Evolutionary conservation across 164 flowering plant species (phyloP).

Genomic region (Hamamelis virginiana): DNA sequence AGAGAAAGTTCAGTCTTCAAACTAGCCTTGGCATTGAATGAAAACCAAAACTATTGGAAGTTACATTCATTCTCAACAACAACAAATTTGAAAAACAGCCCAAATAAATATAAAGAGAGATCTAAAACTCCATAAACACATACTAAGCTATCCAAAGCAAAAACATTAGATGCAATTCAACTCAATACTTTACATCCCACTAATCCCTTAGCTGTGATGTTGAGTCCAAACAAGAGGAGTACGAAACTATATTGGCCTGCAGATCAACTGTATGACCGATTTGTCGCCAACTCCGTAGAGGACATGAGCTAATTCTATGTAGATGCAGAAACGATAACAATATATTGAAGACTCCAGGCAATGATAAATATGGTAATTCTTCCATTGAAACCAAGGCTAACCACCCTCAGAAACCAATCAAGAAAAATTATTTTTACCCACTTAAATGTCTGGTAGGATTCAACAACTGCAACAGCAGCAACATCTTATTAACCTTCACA

Average conservation of each 20-base stretch:
- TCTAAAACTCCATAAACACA: neutral
- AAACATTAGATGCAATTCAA: neutral
- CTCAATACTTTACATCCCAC: neutral
- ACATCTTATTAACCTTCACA: neutral
- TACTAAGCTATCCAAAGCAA: neutral
- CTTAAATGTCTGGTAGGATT: too few relatives aligned
- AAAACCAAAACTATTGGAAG: neutral
- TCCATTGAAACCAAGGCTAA: neutral
- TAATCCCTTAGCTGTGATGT: neutral
- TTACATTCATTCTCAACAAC: neutral
- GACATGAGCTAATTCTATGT: constrained; percentile 4
- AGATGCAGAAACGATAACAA: neutral
- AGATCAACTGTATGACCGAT: too few relatives aligned
- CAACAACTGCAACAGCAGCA: too few relatives aligned
- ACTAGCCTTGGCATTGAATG: neutral
- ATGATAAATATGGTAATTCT: constrained; percentile 4
- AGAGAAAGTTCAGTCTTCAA: neutral
- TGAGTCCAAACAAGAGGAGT: neutral
- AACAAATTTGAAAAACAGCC: neutral
- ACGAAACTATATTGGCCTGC: neutral
- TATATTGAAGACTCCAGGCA: constrained; percentile 11
- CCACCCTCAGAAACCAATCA: constrained; percentile 12
- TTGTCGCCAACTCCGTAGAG: neutral
- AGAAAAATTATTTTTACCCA: neutral
- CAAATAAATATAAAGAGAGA: neutral